A percentile compares a stretch with the other conserved stretches of the same genome.
phyloP scores from a whole-genome alignment of 2,329 filamentous ascomycete species.

The Aspergillus latus region DNA sequence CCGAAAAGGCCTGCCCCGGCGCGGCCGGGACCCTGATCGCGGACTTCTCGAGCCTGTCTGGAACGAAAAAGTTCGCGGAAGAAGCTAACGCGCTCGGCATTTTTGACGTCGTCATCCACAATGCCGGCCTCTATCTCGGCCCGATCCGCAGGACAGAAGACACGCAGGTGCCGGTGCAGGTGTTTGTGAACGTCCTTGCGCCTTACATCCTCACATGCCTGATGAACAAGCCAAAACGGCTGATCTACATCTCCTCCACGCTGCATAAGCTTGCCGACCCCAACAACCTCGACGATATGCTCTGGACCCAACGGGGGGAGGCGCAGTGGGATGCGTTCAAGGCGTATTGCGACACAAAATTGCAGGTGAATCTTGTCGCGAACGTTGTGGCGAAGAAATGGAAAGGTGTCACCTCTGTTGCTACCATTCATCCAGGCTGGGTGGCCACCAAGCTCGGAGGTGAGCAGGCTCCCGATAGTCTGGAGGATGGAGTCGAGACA shows the following conservation, averaged over 20 bases:
- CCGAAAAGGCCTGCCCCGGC: constrained; percentile 48
- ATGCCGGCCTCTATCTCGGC: constrained; percentile 52
- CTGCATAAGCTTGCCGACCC: constrained; percentile 51
- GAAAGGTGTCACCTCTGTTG: constrained; percentile 43
- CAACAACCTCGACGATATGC: constrained; percentile 39
- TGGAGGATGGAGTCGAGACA: constrained; percentile 49
- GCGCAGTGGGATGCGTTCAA: constrained; percentile 33
- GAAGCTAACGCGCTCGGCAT: constrained; percentile 52
- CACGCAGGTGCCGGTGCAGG: constrained; percentile 40
- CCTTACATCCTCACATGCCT: constrained; percentile 56
- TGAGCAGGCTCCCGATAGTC: constrained; percentile 45
- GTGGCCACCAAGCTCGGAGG: constrained; percentile 56
- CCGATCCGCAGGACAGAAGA: constrained; percentile 41
- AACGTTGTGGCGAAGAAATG: constrained; percentile 53
- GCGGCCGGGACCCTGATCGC: constrained; percentile 53
- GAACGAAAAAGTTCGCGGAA: constrained; percentile 51
- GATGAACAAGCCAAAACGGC: constrained; percentile 50
- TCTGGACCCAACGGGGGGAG: constrained; percentile 40
- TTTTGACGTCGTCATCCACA: constrained; percentile 59
- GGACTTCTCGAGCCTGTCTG: constrained; percentile 53
- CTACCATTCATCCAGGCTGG: constrained; percentile 53
- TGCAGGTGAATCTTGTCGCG: constrained; percentile 57
- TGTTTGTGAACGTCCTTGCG: constrained; percentile 56
- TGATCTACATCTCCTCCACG: constrained; percentile 53
- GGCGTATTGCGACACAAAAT: constrained; percentile 56